Base-by-base conservation (phyloP, 1,139 yeast genomes). In the Suhomyces taliae region DNA sequence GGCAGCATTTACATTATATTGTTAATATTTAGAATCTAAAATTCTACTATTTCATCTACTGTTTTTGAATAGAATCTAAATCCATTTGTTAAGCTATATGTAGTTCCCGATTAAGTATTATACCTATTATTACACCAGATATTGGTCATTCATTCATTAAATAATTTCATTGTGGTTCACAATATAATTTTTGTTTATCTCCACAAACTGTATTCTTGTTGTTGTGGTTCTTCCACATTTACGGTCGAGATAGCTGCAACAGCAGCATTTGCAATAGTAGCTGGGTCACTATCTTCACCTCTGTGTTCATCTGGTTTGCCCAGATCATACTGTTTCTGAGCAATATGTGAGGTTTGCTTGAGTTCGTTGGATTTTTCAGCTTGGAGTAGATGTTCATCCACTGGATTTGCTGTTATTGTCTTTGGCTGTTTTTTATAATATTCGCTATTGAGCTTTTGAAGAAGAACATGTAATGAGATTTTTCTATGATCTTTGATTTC, bases 121-220 rank as follows among this genome's bases (percentile, higher is more conserved):
- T 19, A 19, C 24, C 24, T 19, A 19, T 19, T 4, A 19, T 19
- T 19, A 19, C 24, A 19, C 24, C 24, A 19, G 24, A 19, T 19
- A 19, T 19, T 19, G 24, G 24, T 19, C 24, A 19, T 19, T 19
- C 24, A 19, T 19, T 19, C 24, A 19, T 19, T 19, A 19, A 19
- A 19, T 19, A 19, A 19, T 4, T 27, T 40, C 10, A n/a, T 9
- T 15, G 34, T 29, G 7, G 4, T 29, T 19, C 36, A 9, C 36
- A 12, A n/a, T 34, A 8, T 14, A 34, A 29, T 4, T 11, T 4
- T 6, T 29, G n/a, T 7, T 36, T 36, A 69, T 44, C 74, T 54
- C 74, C 74, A 70, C 33, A 70, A 58, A 50, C 66, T 65, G 51
- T 69, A 70, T 47, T 67, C 72, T 50, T 69, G 73, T 34, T 64